A percentile compares a stretch with the other conserved stretches of the same genome.
Evolutionary conservation across 2,329 filamentous ascomycete species (phyloP).

Genomic region (Cephalotrichum gorgonifer): DNA sequence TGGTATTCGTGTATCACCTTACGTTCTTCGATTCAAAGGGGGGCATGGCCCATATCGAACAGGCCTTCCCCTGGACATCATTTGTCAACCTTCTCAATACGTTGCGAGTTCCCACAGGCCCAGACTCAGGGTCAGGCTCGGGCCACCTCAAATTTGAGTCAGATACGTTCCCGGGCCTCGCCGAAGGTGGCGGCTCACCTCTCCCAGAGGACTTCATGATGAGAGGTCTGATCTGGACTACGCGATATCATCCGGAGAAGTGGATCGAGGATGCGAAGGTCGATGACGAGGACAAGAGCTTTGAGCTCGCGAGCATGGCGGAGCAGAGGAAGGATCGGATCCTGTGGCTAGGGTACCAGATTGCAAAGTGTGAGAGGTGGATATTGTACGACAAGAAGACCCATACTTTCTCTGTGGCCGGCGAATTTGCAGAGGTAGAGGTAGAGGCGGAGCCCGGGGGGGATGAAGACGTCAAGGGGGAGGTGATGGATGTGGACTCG

Average conservation of each 20-base stretch:
- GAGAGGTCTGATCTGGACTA: constrained; percentile 50
- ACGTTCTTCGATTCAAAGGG: constrained; percentile 21
- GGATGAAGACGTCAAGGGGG: not conserved
- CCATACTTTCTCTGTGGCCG: constrained; percentile 27
- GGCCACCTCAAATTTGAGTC: not conserved
- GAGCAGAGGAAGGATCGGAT: constrained; percentile 48
- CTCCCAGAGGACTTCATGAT: constrained; percentile 61
- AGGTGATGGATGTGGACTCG: not conserved
- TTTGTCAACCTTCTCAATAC: constrained; percentile 30
- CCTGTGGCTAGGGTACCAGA: constrained; percentile 42
- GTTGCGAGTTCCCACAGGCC: constrained; percentile 11
- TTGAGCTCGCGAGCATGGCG: constrained; percentile 50
- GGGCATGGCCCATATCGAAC: constrained; percentile 32
- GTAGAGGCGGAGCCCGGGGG: not conserved
- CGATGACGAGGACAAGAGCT: constrained; percentile 57
- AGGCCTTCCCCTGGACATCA: constrained; percentile 41
- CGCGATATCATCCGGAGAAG: constrained; percentile 44
- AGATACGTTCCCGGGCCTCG: not conserved
- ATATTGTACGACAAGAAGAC: constrained; percentile 28
- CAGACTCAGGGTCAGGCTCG: not conserved
- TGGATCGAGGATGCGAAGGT: constrained; percentile 50
- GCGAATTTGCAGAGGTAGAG: not conserved
- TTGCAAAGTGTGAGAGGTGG: constrained; percentile 28
- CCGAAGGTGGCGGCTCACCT: constrained; percentile 25
- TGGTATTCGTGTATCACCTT: constrained; percentile 47